Base-by-base conservation (phyloP, 2,329 filamentous ascomycete genomes). In the Daldinia eschscholtzii region DNA sequence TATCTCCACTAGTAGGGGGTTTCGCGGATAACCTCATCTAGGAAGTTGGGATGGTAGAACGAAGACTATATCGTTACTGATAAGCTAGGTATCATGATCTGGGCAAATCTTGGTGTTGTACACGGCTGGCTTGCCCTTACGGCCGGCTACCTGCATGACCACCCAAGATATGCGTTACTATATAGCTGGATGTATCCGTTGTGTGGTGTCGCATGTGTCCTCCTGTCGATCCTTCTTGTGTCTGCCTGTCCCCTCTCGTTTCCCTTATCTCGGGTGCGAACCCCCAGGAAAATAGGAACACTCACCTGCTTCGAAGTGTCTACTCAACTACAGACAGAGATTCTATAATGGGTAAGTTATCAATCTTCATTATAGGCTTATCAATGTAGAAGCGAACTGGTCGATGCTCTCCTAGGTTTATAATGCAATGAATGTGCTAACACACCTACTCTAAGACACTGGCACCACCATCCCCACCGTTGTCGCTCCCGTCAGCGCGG, bases 381-480 rank as follows among this genome's bases (percentile, higher is more conserved):
- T 57, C 41, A 12, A 12, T 37, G 6, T 18, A 3, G 6, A 18
- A 28, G 44, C 18, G 18, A 50, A 41, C 15, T 18, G 1, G 44
- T 15, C 5, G n/a, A 55, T 23, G 9, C 35, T 1, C 7, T 20
- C 15, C 4, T 44, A 20, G 30, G 18, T 42, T 18, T 42, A 23
- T n/a, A 10, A 33, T 9, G 44, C 20, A 41, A 18, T 57, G 6
- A 48, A 46, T 39, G 18, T 52, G n/a, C 67, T 71, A 57, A 71
- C 53, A 5, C 6, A n/a, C 15, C 57, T 7, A 3, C 52, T 20
- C 13, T 6, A 44, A 72, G 74, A 76, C 46, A 68, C 72, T 30
- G 64, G 42, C 46, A 73, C 74, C 15, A 71, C 73, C 13, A 68
- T 74, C 65, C 65, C 68, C 23, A 74, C 71, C 30, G 57, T 67